phyloP scores from a whole-genome alignment of 139 green algal genomes.

The Chlamydomonas sp. region DNA sequence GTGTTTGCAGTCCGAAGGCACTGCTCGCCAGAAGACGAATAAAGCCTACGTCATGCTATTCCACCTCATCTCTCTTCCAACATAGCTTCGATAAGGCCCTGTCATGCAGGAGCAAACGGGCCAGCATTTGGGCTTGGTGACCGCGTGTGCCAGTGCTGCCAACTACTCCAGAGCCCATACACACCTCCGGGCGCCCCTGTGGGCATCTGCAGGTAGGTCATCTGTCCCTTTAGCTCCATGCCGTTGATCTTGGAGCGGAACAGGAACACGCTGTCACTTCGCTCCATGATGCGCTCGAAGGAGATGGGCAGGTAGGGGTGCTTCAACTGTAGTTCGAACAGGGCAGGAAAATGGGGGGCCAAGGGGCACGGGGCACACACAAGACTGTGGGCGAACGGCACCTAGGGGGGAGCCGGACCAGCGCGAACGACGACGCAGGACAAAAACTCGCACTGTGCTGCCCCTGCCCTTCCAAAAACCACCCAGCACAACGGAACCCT shows the following conservation, averaged over 20 bases:
- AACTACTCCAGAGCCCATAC: background rate
- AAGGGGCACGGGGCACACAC: no score
- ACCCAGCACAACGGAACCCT: no score
- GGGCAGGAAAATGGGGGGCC: no score
- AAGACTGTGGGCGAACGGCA: no score
- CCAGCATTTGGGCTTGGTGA: background rate
- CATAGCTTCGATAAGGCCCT: no score
- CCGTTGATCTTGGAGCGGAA: conserved; percentile 9
- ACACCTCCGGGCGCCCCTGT: background rate
- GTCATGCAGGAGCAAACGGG: no score
- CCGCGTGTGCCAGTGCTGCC: background rate
- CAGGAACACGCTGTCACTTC: background rate
- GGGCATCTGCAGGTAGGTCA: conserved; percentile 6
- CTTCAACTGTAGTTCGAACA: background rate
- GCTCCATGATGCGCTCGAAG: background rate
- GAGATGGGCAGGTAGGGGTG: conserved; percentile 17
- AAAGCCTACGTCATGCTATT: no score
- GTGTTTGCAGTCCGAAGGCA: no score
- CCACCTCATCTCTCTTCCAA: no score
- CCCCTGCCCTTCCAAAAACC: no score
- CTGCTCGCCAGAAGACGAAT: no score
- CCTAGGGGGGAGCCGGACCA: background rate
- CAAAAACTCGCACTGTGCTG: background rate
- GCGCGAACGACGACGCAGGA: background rate
- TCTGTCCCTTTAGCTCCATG: conserved; percentile 28